These are phyloP conservation scores for Carex parvula DNA, from an alignment of 176 grass and related monocot species.

Conservation along the genomic window DNA sequence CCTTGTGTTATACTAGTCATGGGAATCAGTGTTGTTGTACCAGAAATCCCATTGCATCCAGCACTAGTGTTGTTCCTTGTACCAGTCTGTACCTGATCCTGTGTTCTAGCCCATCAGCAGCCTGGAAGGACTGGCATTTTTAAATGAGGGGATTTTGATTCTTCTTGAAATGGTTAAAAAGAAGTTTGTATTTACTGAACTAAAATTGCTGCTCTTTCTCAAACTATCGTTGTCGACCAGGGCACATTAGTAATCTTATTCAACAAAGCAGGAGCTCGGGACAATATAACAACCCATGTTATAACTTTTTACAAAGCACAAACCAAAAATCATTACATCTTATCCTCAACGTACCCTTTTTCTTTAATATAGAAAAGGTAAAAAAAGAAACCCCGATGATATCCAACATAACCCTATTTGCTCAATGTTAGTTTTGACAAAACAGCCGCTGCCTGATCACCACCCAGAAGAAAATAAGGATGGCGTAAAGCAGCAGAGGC, in stretches of 20 bases:
- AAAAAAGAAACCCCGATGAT: not conserved
- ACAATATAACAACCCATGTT: not conserved
- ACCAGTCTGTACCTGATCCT: not conserved
- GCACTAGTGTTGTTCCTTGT: not conserved
- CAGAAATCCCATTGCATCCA: not conserved
- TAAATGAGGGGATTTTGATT: not conserved
- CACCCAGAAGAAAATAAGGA: constrained; percentile 82
- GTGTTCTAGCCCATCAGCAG: not conserved
- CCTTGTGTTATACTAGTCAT: no score
- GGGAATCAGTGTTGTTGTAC: no score
- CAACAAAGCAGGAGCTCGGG: not conserved
- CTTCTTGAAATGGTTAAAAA: not conserved
- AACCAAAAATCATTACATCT: not conserved
- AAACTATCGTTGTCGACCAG: not conserved
- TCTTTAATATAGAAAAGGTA: not conserved
- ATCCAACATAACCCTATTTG: constrained; percentile 32
- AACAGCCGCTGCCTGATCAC: constrained; percentile 74
- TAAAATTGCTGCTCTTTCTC: not conserved
- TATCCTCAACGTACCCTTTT: not conserved
- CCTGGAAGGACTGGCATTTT: not conserved
- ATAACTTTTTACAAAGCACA: constrained; percentile 8
- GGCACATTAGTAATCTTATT: not conserved
- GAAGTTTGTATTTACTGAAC: not conserved
- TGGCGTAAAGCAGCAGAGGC: constrained; percentile 78
- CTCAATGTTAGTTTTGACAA: constrained; percentile 74